Percentiles rank a stretch among this genome's conserved stretches.
These are phyloP conservation scores for Kwoniella heveanensis DNA, from an alignment of 768 basidiomycete species.

Conservation along the genomic window DNA sequence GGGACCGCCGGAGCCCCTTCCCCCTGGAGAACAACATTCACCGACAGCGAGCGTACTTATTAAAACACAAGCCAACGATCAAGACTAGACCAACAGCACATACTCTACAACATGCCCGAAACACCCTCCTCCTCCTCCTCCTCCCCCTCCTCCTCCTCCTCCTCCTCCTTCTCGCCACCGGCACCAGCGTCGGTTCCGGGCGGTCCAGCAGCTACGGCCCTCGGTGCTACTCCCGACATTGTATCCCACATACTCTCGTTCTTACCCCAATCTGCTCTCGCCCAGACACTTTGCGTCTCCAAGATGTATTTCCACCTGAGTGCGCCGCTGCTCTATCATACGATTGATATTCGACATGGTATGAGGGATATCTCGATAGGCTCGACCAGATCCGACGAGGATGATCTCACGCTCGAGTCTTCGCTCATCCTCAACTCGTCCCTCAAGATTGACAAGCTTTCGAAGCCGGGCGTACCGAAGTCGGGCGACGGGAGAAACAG, in stretches of 20 bases:
- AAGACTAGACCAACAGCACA: too few relatives aligned
- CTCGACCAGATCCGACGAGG: conserved; percentile 7
- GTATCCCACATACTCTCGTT: conserved; percentile 5
- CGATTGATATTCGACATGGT: not conserved
- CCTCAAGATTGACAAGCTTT: not conserved
- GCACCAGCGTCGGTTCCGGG: too few relatives aligned
- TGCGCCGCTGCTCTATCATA: conserved; percentile 13
- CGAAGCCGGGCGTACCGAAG: not conserved
- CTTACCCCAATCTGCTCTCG: conserved; percentile 1
- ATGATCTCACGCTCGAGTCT: conserved; percentile 4
- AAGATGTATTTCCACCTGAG: conserved; percentile 12
- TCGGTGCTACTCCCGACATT: conserved; percentile 9
- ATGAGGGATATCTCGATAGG: conserved; percentile 9
- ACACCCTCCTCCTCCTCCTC: too few relatives aligned
- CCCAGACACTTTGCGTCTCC: conserved; percentile 3
- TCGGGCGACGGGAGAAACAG: not conserved
- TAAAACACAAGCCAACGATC: too few relatives aligned
- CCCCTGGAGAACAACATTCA: too few relatives aligned
- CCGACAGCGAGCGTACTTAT: too few relatives aligned
- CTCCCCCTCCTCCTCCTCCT: not conserved
- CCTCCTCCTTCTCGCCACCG: not conserved
- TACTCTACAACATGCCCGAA: too few relatives aligned
- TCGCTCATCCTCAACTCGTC: too few relatives aligned
- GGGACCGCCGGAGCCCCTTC: too few relatives aligned
- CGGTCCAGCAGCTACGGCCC: not conserved